Conservation (phyloP, 148 eudicot species). For the Rhododendron ferrugineum region DNA sequence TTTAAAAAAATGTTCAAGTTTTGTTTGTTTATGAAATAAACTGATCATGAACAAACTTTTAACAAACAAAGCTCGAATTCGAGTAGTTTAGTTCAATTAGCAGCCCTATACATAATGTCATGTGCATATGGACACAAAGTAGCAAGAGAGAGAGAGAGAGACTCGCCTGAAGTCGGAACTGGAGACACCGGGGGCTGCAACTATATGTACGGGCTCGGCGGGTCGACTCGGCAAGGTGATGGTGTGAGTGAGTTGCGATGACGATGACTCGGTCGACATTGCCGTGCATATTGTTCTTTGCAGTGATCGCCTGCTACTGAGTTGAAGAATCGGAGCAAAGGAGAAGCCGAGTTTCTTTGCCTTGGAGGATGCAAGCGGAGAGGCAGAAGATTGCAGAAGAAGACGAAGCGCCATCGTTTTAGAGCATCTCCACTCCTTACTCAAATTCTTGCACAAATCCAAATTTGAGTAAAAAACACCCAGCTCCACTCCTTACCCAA, state of each 20-base stretch:
- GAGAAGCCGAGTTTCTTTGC: conserved; percentile 1
- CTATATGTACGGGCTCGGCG: conserved; percentile 42
- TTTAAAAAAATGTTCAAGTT: no score
- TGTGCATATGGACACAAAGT: background rate
- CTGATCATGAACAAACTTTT: no score
- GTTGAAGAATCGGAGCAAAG: conserved; percentile 5
- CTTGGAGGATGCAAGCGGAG: background rate
- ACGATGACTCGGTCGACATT: conserved; percentile 44
- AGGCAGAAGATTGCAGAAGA: background rate
- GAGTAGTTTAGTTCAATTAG: no score
- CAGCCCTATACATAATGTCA: background rate
- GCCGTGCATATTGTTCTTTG: conserved; percentile 19
- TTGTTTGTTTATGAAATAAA: no score
- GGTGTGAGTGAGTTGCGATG: conserved; percentile 44
- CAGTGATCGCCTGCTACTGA: background rate
- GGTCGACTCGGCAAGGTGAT: conserved; percentile 51
- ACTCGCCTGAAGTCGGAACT: conserved; percentile 69
- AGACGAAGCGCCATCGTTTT: conserved; percentile 7
- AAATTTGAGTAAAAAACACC: no score
- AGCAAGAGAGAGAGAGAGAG: background rate
- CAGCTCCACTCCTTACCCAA: no score
- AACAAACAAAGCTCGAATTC: no score
- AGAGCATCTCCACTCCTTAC: background rate
- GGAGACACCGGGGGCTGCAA: conserved; percentile 75
- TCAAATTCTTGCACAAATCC: background rate